Base-by-base conservation (phyloP, 208 protist genomes). In the Trypanosoma rangeli region DNA sequence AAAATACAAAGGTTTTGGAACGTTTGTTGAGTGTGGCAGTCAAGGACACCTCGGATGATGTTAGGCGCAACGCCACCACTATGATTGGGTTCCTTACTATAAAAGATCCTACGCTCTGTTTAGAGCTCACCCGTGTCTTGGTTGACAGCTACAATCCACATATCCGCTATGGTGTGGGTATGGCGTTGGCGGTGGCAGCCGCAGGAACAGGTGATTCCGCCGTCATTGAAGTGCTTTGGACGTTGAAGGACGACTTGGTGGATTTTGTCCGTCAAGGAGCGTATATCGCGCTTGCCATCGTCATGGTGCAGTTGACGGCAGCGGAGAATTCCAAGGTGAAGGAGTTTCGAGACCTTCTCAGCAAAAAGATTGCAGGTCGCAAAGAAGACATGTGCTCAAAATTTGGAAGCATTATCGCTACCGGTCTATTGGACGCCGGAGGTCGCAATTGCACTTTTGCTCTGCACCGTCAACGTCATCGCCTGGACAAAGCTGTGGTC, bases 91-190 rank as follows among this genome's bases (percentile, higher is more conserved):
- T 99, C 79, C 65, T 99, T 1, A 90, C 99, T 26, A 96, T 97
- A 68, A 97, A 92, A 62, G 83, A 97, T 61, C 98, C 99, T 37
- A 66, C 94, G 57, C 85, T 98, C 50, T 97, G 94, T 76, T 64
- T 97, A 5, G 87, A 95, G 46, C 76, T 97, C 35, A 81, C 83
- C 12, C 80, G 81, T 55, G 80, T 94, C 26, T 85, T 95, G 22
- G 78, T 94, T 26, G 98, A 99, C 74, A 97, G 85, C 78, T 99
- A 99, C 89, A 99, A 99, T 76, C 96, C 98, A 37, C 98, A 99
- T 79, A 98, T 99, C 18, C 90, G 99, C 59, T 99, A 99, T 79
- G 97, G 97, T 54, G 96, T 98, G 16, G 93, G 98, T 12, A 84
- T 99, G 73, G 98, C 98, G 31, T 85, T 99, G 8, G 99, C 97